Conservation (phyloP, 257 asterid genomes). For the Salvia miltiorrhiza region DNA sequence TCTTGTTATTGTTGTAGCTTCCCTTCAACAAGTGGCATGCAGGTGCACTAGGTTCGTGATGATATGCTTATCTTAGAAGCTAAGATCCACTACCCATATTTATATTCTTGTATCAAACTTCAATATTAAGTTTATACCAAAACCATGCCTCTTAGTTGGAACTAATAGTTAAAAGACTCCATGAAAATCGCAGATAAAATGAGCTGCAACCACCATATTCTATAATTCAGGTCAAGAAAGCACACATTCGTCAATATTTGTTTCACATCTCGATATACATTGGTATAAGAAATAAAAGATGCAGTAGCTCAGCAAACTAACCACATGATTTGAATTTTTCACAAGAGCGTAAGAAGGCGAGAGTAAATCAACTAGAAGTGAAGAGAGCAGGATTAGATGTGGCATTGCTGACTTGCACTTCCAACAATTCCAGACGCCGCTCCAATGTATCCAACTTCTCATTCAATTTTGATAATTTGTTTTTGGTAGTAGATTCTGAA, state of each 20-base stretch:
- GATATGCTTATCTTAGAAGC: too few relatives aligned
- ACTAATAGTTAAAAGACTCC: not conserved
- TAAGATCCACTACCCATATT: too few relatives aligned
- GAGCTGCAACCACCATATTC: not conserved
- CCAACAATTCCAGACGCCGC: slow-evolving; percentile 74
- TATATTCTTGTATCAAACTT: too few relatives aligned
- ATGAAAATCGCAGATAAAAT: not conserved
- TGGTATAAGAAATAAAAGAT: not conserved
- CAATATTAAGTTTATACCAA: too few relatives aligned
- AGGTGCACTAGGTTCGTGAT: too few relatives aligned
- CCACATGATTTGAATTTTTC: slow-evolving; percentile 4
- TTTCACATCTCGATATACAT: not conserved
- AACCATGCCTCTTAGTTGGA: too few relatives aligned
- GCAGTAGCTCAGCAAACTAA: not conserved
- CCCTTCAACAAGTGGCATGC: too few relatives aligned
- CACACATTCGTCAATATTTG: not conserved
- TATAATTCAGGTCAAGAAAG: not conserved
- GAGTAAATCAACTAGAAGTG: slow-evolving; percentile 33
- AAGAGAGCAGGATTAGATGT: slow-evolving; percentile 84
- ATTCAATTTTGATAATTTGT: slow-evolving; percentile 63
- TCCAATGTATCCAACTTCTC: slow-evolving; percentile 85
- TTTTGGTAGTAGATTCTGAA: slow-evolving; percentile 77
- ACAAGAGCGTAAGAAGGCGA: not conserved
- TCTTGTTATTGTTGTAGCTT: too few relatives aligned
- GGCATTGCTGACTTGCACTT: slow-evolving; percentile 88